Conservation (phyloP, 331 rosid species). For the Erythrophleum ivorense region DNA sequence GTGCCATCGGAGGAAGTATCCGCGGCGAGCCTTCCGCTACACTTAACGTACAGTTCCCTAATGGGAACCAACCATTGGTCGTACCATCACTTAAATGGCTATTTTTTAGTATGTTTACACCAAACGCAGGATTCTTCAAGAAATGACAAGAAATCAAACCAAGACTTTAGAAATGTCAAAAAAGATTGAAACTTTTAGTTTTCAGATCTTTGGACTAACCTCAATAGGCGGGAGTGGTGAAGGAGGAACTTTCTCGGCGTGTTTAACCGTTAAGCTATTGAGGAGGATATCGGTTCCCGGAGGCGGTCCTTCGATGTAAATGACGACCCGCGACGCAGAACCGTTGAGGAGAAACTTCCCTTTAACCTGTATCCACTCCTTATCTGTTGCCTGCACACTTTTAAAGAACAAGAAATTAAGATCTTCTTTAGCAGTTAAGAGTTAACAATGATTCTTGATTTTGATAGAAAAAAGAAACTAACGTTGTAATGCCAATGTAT, state of each 20-base stretch:
- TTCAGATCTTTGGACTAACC: slow-evolving; percentile 47
- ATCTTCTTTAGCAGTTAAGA: slow-evolving; percentile 27
- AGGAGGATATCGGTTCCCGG: slow-evolving; percentile 85
- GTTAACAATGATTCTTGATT: slow-evolving; percentile 5
- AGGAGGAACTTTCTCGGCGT: slow-evolving; percentile 74
- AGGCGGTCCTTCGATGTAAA: slow-evolving; percentile 88
- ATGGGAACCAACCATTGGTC: slow-evolving; percentile 87
- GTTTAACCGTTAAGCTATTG: slow-evolving; percentile 75
- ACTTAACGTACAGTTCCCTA: slow-evolving; percentile 75
- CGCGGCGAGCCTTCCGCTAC: slow-evolving; percentile 82
- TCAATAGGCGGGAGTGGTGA: slow-evolving; percentile 62
- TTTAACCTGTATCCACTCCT: slow-evolving; percentile 76
- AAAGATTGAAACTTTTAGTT: slow-evolving; percentile 14
- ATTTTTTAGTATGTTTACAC: slow-evolving; percentile 76
- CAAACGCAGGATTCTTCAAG: slow-evolving; percentile 65
- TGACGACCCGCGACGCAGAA: slow-evolving; percentile 69
- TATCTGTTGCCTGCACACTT: slow-evolving; percentile 93
- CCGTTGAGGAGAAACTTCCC: slow-evolving; percentile 92
- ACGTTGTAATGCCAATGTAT: slow-evolving; percentile 89
- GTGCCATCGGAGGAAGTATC: slow-evolving; percentile 89
- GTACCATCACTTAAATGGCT: slow-evolving; percentile 65
- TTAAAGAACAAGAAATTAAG: slow-evolving; percentile 44
- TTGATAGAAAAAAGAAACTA: slow-evolving; percentile 35
- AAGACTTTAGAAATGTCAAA: slow-evolving; percentile 20
- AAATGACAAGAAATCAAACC: slow-evolving; percentile 1